phyloP scores from a whole-genome alignment of 1,284 basidiomycete genomes.

The Naganishia sp. region DNA sequence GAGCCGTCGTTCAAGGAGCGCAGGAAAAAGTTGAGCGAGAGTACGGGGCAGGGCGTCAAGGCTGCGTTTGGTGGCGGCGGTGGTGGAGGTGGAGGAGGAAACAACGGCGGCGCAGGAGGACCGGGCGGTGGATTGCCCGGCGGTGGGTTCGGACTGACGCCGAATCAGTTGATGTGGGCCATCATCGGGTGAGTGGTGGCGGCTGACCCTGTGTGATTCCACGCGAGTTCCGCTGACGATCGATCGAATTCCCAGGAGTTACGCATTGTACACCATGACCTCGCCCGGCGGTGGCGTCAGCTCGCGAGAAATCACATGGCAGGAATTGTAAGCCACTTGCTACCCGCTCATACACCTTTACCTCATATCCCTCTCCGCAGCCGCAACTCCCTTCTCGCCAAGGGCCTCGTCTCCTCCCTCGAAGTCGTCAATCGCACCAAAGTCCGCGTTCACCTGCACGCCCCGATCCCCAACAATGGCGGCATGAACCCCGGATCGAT shows the following conservation, averaged over 20 bases:
- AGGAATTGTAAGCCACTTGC: slow-evolving; percentile 68
- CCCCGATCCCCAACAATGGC: slow-evolving; percentile 42
- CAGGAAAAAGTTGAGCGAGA: slow-evolving; percentile 43
- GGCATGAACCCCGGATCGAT: slow-evolving; percentile 32
- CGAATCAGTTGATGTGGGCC: slow-evolving; percentile 50
- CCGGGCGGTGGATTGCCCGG: slow-evolving; percentile 36
- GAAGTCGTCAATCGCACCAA: slow-evolving; percentile 88
- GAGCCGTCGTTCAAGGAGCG: slow-evolving; percentile 39
- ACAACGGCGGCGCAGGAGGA: slow-evolving; percentile 34
- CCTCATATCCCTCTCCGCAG: slow-evolving; percentile 35
- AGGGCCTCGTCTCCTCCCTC: slow-evolving; percentile 92
- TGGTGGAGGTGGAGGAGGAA: slow-evolving; percentile 41
- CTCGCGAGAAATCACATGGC: slow-evolving; percentile 92
- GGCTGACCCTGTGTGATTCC: too few species aligned
- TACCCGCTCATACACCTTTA: slow-evolving; percentile 11
- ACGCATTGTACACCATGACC: slow-evolving; percentile 47
- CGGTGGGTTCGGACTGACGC: slow-evolving; percentile 38
- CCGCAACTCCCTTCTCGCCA: slow-evolving; percentile 90
- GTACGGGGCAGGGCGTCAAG: slow-evolving; percentile 41
- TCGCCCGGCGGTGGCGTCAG: slow-evolving; percentile 40
- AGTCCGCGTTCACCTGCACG: slow-evolving; percentile 60
- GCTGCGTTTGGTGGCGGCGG: slow-evolving; percentile 42
- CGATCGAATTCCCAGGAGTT: slow-evolving; percentile 37
- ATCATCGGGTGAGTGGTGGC: slow-evolving; percentile 40
- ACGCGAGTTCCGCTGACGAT: neutral